These are phyloP conservation scores for Colletotrichum tropicale DNA, from an alignment of 2,329 filamentous ascomycete genomes.

Conservation along the genomic window DNA sequence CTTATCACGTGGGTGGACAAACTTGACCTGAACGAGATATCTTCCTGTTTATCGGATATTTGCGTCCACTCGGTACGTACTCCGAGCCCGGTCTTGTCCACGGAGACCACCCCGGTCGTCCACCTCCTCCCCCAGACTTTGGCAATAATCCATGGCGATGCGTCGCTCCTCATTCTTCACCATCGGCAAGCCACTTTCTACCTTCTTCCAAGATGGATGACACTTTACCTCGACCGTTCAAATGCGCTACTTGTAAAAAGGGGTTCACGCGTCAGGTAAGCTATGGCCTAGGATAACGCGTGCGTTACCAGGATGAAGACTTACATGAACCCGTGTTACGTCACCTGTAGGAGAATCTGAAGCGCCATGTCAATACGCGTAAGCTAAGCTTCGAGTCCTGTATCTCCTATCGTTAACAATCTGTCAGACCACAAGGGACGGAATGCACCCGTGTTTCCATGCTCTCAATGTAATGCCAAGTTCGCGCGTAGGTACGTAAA, in stretches of 20 bases:
- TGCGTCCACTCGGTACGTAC: background rate
- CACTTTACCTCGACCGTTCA: constrained; percentile 1
- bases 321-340: background rate
- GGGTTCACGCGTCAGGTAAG: constrained; percentile 6
- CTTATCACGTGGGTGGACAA: constrained; percentile 8
- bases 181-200: background rate
- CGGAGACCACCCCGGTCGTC: background rate
- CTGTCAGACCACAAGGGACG: background rate
- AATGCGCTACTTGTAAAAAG: constrained; percentile 3
- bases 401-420: background rate
- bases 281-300: background rate
- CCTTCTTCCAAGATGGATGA: background rate
- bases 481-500: background rate
- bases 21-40: background rate
- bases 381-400: background rate
- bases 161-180: background rate
- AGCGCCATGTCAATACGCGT: constrained; percentile 12
- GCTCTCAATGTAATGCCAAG: background rate
- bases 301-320: background rate
- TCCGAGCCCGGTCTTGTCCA: background rate
- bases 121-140: background rate
- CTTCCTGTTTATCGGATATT: background rate
- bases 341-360: background rate
- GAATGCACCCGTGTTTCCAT: background rate
- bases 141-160: background rate